Evolutionary conservation across 768 basidiomycete species (phyloP).

Genomic region (Boletus pseudopeckii): DNA sequence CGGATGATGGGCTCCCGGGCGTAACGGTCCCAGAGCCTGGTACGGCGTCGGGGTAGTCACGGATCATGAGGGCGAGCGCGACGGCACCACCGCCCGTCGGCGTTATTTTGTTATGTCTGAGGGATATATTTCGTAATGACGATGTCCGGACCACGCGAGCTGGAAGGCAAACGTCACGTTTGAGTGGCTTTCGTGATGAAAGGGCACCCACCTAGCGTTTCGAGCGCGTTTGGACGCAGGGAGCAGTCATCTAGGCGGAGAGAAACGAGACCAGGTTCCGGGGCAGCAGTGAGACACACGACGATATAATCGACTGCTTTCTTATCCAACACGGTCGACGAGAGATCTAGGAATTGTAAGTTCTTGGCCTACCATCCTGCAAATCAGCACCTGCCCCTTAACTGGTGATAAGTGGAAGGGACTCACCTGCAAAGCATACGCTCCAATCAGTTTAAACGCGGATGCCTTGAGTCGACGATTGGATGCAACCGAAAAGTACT

Average conservation of each 20-base stretch:
- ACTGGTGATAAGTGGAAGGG: not conserved
- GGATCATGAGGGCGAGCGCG: slow-evolving; percentile 91
- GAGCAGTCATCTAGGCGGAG: slow-evolving; percentile 87
- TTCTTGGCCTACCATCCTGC: slow-evolving; percentile 53
- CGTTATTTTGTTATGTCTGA: slow-evolving; percentile 85
- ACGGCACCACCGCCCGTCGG: slow-evolving; percentile 87
- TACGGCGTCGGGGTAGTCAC: slow-evolving; percentile 87
- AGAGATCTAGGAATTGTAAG: slow-evolving; percentile 86
- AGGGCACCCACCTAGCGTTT: slow-evolving; percentile 65
- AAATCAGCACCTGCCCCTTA: not conserved
- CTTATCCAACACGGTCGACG: slow-evolving; percentile 82
- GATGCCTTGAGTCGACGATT: slow-evolving; percentile 75
- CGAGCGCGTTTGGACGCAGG: slow-evolving; percentile 69
- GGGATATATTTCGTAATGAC: slow-evolving; percentile 80
- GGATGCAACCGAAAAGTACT: slow-evolving; percentile 81
- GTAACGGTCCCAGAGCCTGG: slow-evolving; percentile 18
- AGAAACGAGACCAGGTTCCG: slow-evolving; percentile 55
- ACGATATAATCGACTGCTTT: slow-evolving; percentile 81
- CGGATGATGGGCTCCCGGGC: slow-evolving; percentile 1
- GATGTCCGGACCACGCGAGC: slow-evolving; percentile 83
- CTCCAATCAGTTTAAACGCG: slow-evolving; percentile 77
- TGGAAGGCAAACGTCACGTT: slow-evolving; percentile 24
- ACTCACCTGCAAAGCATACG: slow-evolving; percentile 70
- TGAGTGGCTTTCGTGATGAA: not conserved
- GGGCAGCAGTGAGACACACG: slow-evolving; percentile 49